Evolutionary conservation across 345 rosid genomes (phyloP), one percentile per base, ranked within the genome.

Genomic region (Populus nigra): DNA sequence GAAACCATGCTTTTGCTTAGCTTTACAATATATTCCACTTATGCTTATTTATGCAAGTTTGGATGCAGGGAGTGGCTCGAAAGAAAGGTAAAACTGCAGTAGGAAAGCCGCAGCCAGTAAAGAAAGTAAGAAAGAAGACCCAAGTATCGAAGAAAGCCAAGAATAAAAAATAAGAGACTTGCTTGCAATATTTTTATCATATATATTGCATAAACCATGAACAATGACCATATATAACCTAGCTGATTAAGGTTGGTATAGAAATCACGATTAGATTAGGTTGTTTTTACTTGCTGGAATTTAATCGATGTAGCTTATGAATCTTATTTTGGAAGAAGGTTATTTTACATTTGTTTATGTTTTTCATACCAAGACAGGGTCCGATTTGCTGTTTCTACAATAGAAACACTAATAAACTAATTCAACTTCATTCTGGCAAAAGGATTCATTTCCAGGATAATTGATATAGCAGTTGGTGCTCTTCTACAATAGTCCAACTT

Each of bases 71-170:
- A 33, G 73, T 38, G 50, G 83, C 85, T 6, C 81, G 82, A 74
- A 93, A 91, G 91, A 91, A 88, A 84, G 91, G 87, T 65, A 88
- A 80, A 69, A 74, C 84, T 76, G 77, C 72, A 1, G 90, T 86
- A 82, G 91, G 89, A 84, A 92, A 90, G 87, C 81, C 86, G 50
- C 90, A 81, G 66, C 89, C 90, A 73, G 80, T 89, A 41, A 91
- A 88, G 82, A 91, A 82, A 84, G 86, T 68, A 72, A 87, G 81
- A 79, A 93, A 89, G 91, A 89, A 73, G 85, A 80, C 82, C 4
- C 84, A 62, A 61, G 79, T 31, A 57, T 80, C 91, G 47, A 89
- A 87, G 87, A 91, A 85, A 84, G 68, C 78, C 81, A 72, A 82
- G 61, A 73, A 68, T 39, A 88, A 74, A 83, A 87, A 83, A 83